phyloP scores from a whole-genome alignment of 768 basidiomycete species.

The Calvatia gigantea region DNA sequence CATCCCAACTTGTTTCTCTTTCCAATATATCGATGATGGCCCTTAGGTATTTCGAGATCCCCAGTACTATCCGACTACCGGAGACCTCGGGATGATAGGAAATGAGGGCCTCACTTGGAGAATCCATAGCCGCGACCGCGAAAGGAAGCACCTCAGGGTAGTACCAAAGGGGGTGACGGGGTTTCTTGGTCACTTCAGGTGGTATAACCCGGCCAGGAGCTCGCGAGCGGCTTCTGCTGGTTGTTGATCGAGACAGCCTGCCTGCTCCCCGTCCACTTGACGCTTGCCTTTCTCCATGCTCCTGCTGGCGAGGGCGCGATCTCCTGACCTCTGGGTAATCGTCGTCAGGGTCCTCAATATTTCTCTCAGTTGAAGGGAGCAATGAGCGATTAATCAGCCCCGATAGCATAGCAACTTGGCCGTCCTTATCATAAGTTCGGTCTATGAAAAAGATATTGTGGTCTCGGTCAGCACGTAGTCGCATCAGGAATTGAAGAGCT shows the following conservation, averaged over 20 bases:
- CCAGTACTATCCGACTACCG: constrained; percentile 48
- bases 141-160: constrained; percentile 67
- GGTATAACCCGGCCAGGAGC: constrained; percentile 29
- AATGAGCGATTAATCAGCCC: constrained; percentile 56
- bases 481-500: constrained; percentile 83
- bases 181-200: constrained; percentile 29
- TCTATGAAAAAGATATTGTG: constrained; percentile 77
- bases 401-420: constrained; percentile 55
- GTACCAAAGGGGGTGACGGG: constrained; percentile 56
- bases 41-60: constrained; percentile 70
- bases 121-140: constrained; percentile 48
- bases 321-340: constrained; percentile 33
- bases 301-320: constrained; percentile 48
- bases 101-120: constrained; percentile 62
- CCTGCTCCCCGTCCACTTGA: constrained; percentile 51
- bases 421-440: constrained; percentile 50
- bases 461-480: constrained; percentile 85
- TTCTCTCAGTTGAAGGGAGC: constrained; percentile 17
- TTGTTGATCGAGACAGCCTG: constrained; percentile 38
- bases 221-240: constrained; percentile 64
- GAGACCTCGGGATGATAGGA: constrained; percentile 57
- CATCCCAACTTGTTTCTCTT: constrained; percentile 84
- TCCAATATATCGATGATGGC: constrained; percentile 64
- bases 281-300: constrained; percentile 46
- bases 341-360: constrained; percentile 14